Conservation (phyloP, 2,329 filamentous ascomycete genomes). For the Monosporascus sp. region DNA sequence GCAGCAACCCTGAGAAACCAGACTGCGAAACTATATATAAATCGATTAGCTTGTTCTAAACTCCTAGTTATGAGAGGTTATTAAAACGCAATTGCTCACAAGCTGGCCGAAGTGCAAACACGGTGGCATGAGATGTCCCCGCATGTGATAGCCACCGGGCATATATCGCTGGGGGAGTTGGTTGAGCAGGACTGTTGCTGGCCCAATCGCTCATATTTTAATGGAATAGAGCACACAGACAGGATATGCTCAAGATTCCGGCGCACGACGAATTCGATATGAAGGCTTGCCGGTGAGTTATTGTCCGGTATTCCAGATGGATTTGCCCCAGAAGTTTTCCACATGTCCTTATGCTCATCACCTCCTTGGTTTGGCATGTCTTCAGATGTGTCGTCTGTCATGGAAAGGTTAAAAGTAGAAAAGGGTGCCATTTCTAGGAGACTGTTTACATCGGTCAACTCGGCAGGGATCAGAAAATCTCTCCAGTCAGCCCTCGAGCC, state of each 20-base stretch:
- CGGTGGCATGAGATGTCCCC: constrained; percentile 9
- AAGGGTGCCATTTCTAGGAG: constrained; percentile 1
- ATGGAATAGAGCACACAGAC: constrained; percentile 6
- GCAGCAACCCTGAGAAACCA: constrained; percentile 3
- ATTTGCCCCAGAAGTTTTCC: neutral
- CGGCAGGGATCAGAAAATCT: constrained; percentile 1
- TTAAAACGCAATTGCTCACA: constrained; percentile 2
- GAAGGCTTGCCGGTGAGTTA: neutral
- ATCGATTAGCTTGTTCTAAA: neutral
- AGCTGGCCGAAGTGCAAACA: constrained; percentile 6
- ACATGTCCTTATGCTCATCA: no score
- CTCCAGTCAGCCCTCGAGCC: neutral
- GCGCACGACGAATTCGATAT: constrained; percentile 1
- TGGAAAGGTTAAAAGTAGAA: neutral
- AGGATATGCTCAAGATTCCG: constrained; percentile 8
- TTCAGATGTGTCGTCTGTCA: neutral
- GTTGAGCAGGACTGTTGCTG: neutral
- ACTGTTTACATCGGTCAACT: neutral
- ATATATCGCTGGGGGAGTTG: neutral
- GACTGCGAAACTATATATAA: constrained; percentile 1
- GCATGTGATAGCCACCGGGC: constrained; percentile 7
- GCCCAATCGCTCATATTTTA: neutral
- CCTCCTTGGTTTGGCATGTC: neutral
- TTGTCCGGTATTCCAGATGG: neutral
- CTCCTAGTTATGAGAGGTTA: neutral